Evolutionary conservation across 208 protist species (phyloP).

Genomic region (Crithidia sp.): DNA sequence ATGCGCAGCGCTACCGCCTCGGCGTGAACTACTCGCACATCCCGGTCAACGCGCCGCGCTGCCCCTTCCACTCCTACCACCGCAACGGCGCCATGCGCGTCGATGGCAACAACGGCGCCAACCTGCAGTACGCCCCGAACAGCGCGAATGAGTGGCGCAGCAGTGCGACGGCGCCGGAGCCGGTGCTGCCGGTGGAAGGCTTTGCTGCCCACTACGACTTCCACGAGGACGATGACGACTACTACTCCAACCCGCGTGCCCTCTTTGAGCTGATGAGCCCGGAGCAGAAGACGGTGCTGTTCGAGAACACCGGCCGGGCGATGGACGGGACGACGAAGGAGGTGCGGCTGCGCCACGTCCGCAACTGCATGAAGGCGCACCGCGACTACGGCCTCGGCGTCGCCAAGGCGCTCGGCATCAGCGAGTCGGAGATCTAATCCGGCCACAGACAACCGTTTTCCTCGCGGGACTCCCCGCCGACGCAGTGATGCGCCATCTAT

Average conservation of each 20-base stretch:
- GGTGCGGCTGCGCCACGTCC: conserved; percentile 9
- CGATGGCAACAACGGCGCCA: conserved; percentile 39
- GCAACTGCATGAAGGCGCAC: conserved; percentile 4
- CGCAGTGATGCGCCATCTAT: too few relatives aligned
- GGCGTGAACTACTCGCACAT: conserved; percentile 72
- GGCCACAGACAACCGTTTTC: too few relatives aligned
- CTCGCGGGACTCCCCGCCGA: too few relatives aligned
- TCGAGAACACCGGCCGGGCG: conserved; percentile 14
- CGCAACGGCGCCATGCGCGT: conserved; percentile 55
- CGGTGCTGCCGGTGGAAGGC: conserved; percentile 2
- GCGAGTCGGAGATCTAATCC: conserved; percentile 2
- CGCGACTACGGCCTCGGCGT: conserved; percentile 16
- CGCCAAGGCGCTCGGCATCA: conserved; percentile 8
- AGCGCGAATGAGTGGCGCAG: conserved; percentile 19
- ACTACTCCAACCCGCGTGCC: conserved; percentile 7
- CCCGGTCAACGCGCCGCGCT: conserved; percentile 63
- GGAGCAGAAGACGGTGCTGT: conserved; percentile 5
- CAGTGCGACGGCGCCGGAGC: background rate
- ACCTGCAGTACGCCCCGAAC: conserved; percentile 72
- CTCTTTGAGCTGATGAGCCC: conserved; percentile 15
- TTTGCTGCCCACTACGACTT: conserved; percentile 3
- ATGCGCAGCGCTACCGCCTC: conserved; percentile 80
- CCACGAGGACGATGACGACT: conserved; percentile 16
- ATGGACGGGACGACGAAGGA: background rate
- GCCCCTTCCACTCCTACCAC: conserved; percentile 44